Conservation (phyloP, 352 stramenopile genomes). For the Phytophthora foliorum region DNA sequence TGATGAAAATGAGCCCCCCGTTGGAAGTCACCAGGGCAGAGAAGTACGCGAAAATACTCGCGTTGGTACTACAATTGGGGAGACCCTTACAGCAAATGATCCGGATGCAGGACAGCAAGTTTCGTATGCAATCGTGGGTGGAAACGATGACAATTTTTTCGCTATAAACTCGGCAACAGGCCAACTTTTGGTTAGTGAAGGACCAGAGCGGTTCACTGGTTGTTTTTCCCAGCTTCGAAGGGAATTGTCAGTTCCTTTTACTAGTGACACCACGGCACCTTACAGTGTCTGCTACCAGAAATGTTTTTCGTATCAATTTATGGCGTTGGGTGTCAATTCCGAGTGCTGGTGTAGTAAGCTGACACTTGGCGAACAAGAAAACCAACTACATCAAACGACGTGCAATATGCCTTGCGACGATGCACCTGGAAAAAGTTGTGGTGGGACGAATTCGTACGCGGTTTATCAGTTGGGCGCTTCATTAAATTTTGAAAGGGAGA, state of each 20-base stretch:
- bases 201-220: conserved; percentile 17
- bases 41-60: conserved; percentile 34
- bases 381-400: conserved; percentile 4
- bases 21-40: conserved; percentile 27
- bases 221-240: conserved; percentile 33
- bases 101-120: conserved; percentile 29
- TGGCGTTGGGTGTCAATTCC: conserved; percentile 25
- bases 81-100: conserved; percentile 12
- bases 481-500: conserved; percentile 36
- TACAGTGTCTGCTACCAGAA: conserved; percentile 25
- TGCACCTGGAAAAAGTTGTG: conserved; percentile 25
- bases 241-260: neutral
- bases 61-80: conserved; percentile 25
- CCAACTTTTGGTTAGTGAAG: conserved; percentile 24
- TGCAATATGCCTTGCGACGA: conserved; percentile 29
- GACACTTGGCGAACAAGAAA: conserved; percentile 8
- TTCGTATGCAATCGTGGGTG: conserved; percentile 27
- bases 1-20: conserved; percentile 40
- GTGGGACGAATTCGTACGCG: conserved; percentile 28
- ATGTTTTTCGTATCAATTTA: conserved; percentile 34
- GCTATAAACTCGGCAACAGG: conserved; percentile 24
- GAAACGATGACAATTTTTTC: conserved; percentile 30
- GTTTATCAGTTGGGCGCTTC: conserved; percentile 32
- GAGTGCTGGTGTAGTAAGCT: conserved; percentile 41
- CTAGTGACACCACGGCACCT: neutral